Conservation (phyloP, 2,329 filamentous ascomycete genomes). For the Fusarium sp. region DNA sequence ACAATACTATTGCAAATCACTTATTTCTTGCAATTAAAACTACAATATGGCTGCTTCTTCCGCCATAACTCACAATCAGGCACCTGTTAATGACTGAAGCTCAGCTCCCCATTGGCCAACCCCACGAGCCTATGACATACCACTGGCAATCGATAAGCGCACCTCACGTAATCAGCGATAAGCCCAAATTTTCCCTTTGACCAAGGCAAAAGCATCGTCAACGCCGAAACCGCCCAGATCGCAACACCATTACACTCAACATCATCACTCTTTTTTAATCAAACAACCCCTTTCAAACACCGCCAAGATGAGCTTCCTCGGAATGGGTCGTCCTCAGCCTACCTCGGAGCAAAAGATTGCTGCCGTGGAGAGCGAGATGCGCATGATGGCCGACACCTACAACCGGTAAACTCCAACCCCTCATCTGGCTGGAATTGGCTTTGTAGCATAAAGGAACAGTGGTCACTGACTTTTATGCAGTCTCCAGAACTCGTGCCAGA, state of each 20-base stretch:
- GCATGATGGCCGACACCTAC: conserved; percentile 98
- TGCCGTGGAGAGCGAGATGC: conserved; percentile 95
- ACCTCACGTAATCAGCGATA: conserved; percentile 44
- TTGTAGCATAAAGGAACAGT: background rate
- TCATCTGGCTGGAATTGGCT: background rate
- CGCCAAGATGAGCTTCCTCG: conserved; percentile 59
- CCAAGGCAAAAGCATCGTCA: conserved; percentile 13
- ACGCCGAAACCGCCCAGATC: conserved; percentile 21
- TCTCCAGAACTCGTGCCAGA: conserved; percentile 87
- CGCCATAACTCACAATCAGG: background rate
- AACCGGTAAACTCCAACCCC: conserved; percentile 75
- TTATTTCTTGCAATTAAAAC: background rate
- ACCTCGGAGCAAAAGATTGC: conserved; percentile 97
- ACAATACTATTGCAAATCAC: background rate
- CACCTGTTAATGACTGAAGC: background rate
- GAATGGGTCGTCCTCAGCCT: conserved; percentile 77
- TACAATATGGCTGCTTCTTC: background rate
- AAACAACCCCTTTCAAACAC: conserved; percentile 8
- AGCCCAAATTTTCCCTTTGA: conserved; percentile 42
- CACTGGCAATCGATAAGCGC: background rate
- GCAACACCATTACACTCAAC: conserved; percentile 1
- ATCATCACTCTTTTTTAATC: background rate
- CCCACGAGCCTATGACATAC: background rate
- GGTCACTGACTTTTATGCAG: conserved; percentile 56
- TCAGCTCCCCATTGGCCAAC: background rate